These are phyloP conservation scores for Tylopilus sp. DNA, from an alignment of 768 basidiomycete genomes.

Conservation along the genomic window DNA sequence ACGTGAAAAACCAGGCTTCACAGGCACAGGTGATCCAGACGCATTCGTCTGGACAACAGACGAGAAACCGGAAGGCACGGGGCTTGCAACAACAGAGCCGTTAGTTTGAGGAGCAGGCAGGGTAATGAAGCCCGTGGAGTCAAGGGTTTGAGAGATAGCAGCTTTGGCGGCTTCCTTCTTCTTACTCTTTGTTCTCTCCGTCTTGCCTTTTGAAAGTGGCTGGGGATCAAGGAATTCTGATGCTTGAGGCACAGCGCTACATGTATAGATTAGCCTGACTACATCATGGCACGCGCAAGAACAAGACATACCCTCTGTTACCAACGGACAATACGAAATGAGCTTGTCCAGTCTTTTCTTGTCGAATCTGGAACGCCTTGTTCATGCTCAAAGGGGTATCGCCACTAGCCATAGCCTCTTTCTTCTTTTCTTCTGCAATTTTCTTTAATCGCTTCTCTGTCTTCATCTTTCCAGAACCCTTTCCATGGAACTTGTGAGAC, in stretches of 20 bases:
- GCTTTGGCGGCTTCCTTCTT: constrained; percentile 56
- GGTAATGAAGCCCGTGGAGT: constrained; percentile 65
- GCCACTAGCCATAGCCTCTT: constrained; percentile 88
- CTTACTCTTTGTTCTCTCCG: constrained; percentile 79
- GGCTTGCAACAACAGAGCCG: constrained; percentile 40
- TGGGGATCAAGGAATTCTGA: constrained; percentile 30
- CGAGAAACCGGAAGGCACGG: constrained; percentile 40
- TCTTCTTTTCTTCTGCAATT: constrained; percentile 96
- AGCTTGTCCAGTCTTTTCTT: constrained; percentile 92
- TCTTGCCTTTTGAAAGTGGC: constrained; percentile 71
- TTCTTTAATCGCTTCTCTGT: constrained; percentile 95
- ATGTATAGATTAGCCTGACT: constrained; percentile 8
- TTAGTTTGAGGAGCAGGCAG: constrained; percentile 56
- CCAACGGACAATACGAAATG: constrained; percentile 95
- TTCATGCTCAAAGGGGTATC: constrained; percentile 97
- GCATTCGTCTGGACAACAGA: constrained; percentile 27
- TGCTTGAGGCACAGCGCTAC: constrained; percentile 82
- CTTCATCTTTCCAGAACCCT: constrained; percentile 95
- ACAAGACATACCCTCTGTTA: constrained; percentile 71
- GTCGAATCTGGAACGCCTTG: constrained; percentile 86
- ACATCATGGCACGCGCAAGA: neutral
- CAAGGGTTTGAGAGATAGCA: constrained; percentile 42
- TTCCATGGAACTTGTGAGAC: constrained; percentile 97
- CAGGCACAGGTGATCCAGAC: constrained; percentile 60
- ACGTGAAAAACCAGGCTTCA: constrained; percentile 70